Base-by-base conservation (phyloP, 495 filamentous ascomycete species). In the Penicillium coprophilum region DNA sequence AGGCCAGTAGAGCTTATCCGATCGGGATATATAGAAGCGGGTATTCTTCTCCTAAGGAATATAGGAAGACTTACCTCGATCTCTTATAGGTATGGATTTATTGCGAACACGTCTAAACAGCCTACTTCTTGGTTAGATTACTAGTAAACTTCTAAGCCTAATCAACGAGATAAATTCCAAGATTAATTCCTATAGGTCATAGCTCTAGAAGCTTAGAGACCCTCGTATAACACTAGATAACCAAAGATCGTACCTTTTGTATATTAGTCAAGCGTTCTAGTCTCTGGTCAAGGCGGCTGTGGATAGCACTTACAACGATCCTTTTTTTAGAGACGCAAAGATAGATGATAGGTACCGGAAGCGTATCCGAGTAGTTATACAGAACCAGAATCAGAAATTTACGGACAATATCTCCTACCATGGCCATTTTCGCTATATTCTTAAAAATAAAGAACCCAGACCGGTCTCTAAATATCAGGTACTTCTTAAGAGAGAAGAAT, bases 341-440 rank as follows among this genome's bases (percentile, higher is more conserved):
- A 62, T 71, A 0, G 39, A 66, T 1, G 30, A 53, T 21, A 80
- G 77, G n/a, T 73, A 73, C 50, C 36, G 60, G 15, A 83, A 82
- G 55, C 79, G 85, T 17, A 67, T 89, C 19, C 80, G 87, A 19
- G 84, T 85, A 0, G 70, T 83, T 1, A 68, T 87, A 7, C 84
- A 88, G 46, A 81, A 83, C 31, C 62, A 79, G 30, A 83, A 83
- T 54, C 51, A 60, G 32, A 63, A 77, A 0, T 89, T 89, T 50
- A 72, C 82, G 0, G 55, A 76, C 5, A 50, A 72, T 0, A 77
- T 89, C 40, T 44, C 57, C 0, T 53, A 15, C 1, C 56, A 52
- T 19, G 85, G 85, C 1, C 82, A 86, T 51, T 53, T 49, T 5
- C 65, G 69, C 5, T 45, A 59, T 2, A 57, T 68, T 21, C 32